These are phyloP conservation scores for Neurospora sp. DNA, from an alignment of 495 filamentous ascomycete species.

Conservation along the genomic window DNA sequence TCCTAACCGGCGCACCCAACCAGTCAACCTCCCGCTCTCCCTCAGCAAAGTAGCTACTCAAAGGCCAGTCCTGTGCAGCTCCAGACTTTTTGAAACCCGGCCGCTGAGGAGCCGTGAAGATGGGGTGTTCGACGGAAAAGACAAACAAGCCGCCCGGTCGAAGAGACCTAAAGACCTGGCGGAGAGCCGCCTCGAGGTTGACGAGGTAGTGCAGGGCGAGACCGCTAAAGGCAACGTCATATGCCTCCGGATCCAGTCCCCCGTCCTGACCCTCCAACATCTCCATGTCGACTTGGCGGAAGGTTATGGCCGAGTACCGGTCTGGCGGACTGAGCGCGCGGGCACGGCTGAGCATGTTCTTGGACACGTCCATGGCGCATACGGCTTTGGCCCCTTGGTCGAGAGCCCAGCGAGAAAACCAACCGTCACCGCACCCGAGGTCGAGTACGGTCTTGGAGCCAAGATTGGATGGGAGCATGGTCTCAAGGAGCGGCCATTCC, in stretches of 20 bases:
- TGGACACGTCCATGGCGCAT: conserved; percentile 26
- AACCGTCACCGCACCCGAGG: conserved; percentile 30
- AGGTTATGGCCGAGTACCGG: conserved; percentile 10
- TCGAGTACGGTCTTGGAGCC: conserved; percentile 19
- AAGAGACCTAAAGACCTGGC: neutral
- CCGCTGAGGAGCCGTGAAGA: conserved; percentile 25
- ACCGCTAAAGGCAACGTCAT: conserved; percentile 27
- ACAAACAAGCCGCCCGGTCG: conserved; percentile 11
- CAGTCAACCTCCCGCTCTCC: conserved; percentile 23
- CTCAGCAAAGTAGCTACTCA: conserved; percentile 27
- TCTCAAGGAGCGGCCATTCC: conserved; percentile 23
- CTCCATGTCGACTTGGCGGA: conserved; percentile 23
- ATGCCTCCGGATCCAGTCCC: conserved; percentile 7
- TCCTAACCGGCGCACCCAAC: conserved; percentile 24
- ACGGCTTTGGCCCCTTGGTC: conserved; percentile 19
- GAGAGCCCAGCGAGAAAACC: conserved; percentile 25
- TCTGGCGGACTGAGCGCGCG: conserved; percentile 16
- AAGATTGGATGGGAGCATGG: conserved; percentile 19
- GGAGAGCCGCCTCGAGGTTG: conserved; percentile 8
- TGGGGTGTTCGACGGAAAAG: conserved; percentile 30
- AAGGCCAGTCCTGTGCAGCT: conserved; percentile 20
- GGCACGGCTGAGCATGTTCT: conserved; percentile 25
- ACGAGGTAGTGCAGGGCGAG: conserved; percentile 28
- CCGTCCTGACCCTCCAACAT: neutral
- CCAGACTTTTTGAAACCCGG: conserved; percentile 15